phyloP scores from a whole-genome alignment of 176 grass and related monocot genomes.

The Aechmea fasciata region DNA sequence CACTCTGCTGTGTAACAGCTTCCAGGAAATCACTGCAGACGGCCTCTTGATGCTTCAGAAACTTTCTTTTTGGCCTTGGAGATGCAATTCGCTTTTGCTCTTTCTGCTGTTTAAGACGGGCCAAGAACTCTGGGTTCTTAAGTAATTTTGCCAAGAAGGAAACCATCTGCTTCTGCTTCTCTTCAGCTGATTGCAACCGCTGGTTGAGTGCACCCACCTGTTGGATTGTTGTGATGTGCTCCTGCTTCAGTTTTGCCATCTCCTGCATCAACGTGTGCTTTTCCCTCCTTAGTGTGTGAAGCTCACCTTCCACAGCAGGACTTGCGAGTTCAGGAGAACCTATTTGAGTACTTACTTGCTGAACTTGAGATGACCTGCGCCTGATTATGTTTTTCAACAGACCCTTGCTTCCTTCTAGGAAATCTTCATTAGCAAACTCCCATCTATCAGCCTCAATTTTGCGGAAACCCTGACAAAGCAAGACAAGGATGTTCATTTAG shows the following conservation, averaged over 20 bases:
- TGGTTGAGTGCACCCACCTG: slow-evolving; percentile 64
- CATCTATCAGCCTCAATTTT: slow-evolving; percentile 87
- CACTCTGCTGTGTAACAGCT: slow-evolving; percentile 21
- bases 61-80: slow-evolving; percentile 46
- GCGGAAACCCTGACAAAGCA: slow-evolving; percentile 61
- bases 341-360: slow-evolving; percentile 41
- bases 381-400: slow-evolving; percentile 74
- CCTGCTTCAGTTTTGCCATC: slow-evolving; percentile 50
- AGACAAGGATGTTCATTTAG: background rate
- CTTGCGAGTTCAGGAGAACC: slow-evolving; percentile 28
- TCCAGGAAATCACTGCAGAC: slow-evolving; percentile 28
- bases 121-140: slow-evolving; percentile 51
- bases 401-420: slow-evolving; percentile 53
- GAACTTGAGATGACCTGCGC: slow-evolving; percentile 43
- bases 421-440: slow-evolving; percentile 91
- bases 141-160: slow-evolving; percentile 80
- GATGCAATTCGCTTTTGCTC: slow-evolving; percentile 33
- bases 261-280: slow-evolving; percentile 48
- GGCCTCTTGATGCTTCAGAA: slow-evolving; percentile 44
- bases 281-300: slow-evolving; percentile 51
- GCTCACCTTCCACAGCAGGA: slow-evolving; percentile 42
- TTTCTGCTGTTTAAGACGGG: slow-evolving; percentile 41
- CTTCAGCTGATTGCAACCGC: slow-evolving; percentile 55
- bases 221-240: slow-evolving; percentile 50
- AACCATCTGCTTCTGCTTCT: slow-evolving; percentile 78